phyloP scores from a whole-genome alignment of 1,139 yeast genomes.

The Saccharomyces hybrid region DNA sequence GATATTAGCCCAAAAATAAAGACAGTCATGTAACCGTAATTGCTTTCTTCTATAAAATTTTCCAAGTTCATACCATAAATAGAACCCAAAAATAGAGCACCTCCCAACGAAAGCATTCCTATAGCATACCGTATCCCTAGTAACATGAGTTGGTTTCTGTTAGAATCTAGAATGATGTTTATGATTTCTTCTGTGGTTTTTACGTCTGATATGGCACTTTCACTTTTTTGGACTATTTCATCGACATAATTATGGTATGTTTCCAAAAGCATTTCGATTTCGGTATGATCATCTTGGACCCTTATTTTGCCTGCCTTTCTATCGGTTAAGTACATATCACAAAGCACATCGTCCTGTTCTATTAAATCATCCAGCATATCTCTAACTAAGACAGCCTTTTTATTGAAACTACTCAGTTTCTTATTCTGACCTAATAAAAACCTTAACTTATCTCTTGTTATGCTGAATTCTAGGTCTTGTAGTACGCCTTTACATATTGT shows the following conservation, averaged over 20 bases:
- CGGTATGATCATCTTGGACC: constrained; percentile 45
- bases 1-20: constrained; percentile 18
- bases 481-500: constrained; percentile 67
- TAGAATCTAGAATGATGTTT: constrained; percentile 69
- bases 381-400: constrained; percentile 75
- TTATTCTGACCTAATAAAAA: constrained; percentile 76
- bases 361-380: constrained; percentile 80
- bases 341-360: constrained; percentile 74
- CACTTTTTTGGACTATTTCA: constrained; percentile 74
- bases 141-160: constrained; percentile 70
- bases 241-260: constrained; percentile 72
- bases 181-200: constrained; percentile 77
- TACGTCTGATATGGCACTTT: constrained; percentile 59
- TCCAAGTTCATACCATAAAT: constrained; percentile 77
- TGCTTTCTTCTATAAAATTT: constrained; percentile 65
- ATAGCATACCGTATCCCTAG: constrained; percentile 63
- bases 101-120: constrained; percentile 51
- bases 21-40: constrained; percentile 46
- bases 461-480: constrained; percentile 75
- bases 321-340: constrained; percentile 59
- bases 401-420: constrained; percentile 70
- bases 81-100: constrained; percentile 64
- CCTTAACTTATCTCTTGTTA: constrained; percentile 75
- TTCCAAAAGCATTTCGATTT: constrained; percentile 66
- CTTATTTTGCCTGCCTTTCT: constrained; percentile 25